These are phyloP conservation scores for Larix sibirica DNA, from an alignment of 83 land plant genomes.

Conservation along the genomic window DNA sequence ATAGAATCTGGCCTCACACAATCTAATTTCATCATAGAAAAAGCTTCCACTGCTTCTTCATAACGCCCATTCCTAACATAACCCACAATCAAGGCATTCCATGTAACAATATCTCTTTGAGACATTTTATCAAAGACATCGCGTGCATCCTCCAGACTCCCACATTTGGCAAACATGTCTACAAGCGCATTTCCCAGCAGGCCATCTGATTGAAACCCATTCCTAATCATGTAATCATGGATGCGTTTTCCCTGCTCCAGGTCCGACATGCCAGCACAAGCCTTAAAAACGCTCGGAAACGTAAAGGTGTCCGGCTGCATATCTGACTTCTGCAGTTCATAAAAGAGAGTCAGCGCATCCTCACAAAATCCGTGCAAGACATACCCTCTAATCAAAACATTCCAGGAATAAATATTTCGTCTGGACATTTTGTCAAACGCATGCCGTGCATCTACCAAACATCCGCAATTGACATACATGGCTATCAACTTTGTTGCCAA, in stretches of 20 bases:
- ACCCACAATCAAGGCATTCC: constrained; percentile 41
- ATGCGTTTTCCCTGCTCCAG: neutral
- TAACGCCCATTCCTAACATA: constrained; percentile 20
- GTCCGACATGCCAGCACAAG: constrained; percentile 17
- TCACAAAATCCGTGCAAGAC: constrained; percentile 23
- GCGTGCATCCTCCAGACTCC: constrained; percentile 4
- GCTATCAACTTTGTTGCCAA: too few relatives aligned
- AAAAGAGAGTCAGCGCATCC: constrained; percentile 24
- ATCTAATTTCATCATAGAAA: constrained; percentile 21
- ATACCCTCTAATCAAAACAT: constrained; percentile 41
- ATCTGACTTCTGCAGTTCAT: constrained; percentile 18
- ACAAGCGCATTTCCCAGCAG: constrained; percentile 13
- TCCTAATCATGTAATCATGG: constrained; percentile 11
- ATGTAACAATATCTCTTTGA: constrained; percentile 26
- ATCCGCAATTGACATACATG: too few relatives aligned
- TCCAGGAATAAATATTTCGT: constrained; percentile 20
- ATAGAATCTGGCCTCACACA: constrained; percentile 26
- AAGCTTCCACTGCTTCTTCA: constrained; percentile 26
- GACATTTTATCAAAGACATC: constrained; percentile 36
- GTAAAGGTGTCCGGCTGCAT: constrained; percentile 30
- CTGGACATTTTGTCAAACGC: too few relatives aligned
- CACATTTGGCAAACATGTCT: constrained; percentile 3
- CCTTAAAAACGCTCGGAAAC: constrained; percentile 28
- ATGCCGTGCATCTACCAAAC: too few relatives aligned
- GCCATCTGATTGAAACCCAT: neutral